A percentile compares a stretch with the other conserved stretches of the same genome.
phyloP scores from a whole-genome alignment of 371 early-diverging fungal species.

The Mucor piriformis region DNA sequence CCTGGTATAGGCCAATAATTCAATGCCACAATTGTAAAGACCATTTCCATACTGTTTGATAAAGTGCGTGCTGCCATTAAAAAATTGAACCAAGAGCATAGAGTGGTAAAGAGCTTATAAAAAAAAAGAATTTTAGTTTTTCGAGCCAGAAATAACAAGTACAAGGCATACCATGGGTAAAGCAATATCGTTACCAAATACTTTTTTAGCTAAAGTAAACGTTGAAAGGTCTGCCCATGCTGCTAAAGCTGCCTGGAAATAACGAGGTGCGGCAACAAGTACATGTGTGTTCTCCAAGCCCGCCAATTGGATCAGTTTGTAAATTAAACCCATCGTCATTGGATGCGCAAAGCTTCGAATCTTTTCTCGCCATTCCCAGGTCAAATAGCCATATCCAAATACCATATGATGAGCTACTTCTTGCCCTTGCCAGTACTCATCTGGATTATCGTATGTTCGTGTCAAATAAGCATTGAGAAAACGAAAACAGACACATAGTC shows the following conservation, averaged over 20 bases:
- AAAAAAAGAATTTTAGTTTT: neutral
- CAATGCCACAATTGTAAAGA: conserved; percentile 66
- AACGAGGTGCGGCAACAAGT: conserved; percentile 69
- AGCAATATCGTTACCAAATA: conserved; percentile 39
- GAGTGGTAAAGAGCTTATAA: conserved; percentile 67
- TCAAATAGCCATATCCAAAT: conserved; percentile 86
- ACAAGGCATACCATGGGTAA: conserved; percentile 35
- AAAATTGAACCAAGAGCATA: conserved; percentile 83
- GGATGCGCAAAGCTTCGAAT: conserved; percentile 84
- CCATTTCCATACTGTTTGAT: conserved; percentile 74
- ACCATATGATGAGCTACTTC: conserved; percentile 84
- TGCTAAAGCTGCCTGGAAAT: conserved; percentile 74
- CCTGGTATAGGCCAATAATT: conserved; percentile 74
- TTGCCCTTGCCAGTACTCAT: conserved; percentile 90
- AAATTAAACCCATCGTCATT: conserved; percentile 72
- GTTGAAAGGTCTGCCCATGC: conserved; percentile 77
- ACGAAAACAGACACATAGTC: conserved; percentile 60
- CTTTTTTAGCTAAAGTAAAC: conserved; percentile 64
- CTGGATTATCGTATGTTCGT: conserved; percentile 80
- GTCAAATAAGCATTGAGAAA: conserved; percentile 65
- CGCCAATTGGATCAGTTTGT: conserved; percentile 57
- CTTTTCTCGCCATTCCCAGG: conserved; percentile 90
- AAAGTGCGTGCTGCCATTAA: conserved; percentile 75
- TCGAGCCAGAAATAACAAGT: no score
- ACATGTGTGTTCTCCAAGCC: conserved; percentile 63